Percentiles rank a stretch among this genome's conserved stretches.
These are phyloP conservation scores for Podospora sp. DNA, from an alignment of 495 filamentous ascomycete species.

Conservation along the genomic window DNA sequence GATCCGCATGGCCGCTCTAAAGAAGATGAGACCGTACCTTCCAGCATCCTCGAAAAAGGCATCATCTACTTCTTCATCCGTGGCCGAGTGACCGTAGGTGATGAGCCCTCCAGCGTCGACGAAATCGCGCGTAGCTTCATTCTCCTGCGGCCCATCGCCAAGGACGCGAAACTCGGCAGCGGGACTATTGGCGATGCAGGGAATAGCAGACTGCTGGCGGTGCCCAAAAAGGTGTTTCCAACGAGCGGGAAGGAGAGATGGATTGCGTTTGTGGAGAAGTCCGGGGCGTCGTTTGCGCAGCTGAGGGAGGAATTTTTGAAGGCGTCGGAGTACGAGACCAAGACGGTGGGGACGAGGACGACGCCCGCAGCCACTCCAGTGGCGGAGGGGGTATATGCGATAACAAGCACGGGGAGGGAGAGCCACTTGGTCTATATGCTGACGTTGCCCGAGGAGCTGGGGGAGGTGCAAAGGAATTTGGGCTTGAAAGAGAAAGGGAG, in stretches of 20 bases:
- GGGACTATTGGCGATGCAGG: slow-evolving; percentile 66
- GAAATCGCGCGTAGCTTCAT: slow-evolving; percentile 84
- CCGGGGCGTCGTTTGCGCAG: slow-evolving; percentile 64
- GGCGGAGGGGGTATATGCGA: slow-evolving; percentile 85
- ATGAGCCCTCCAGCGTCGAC: slow-evolving; percentile 66
- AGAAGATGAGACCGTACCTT: slow-evolving; percentile 49
- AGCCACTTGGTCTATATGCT: slow-evolving; percentile 82
- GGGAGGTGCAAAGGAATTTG: slow-evolving; percentile 75
- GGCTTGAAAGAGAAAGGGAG: slow-evolving; percentile 73
- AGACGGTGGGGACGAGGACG: slow-evolving; percentile 73
- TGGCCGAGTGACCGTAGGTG: slow-evolving; percentile 62
- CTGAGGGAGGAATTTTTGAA: slow-evolving; percentile 73
- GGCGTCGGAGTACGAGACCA: slow-evolving; percentile 70
- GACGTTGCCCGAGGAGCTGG: slow-evolving; percentile 71
- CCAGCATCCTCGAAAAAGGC: slow-evolving; percentile 86
- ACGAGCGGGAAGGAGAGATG: slow-evolving; percentile 71
- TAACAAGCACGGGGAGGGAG: slow-evolving; percentile 69
- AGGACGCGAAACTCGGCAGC: slow-evolving; percentile 65
- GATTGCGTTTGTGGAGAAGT: slow-evolving; percentile 84
- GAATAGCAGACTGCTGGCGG: slow-evolving; percentile 69
- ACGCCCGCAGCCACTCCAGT: slow-evolving; percentile 71
- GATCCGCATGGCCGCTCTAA: slow-evolving; percentile 25
- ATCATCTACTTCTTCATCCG: slow-evolving; percentile 94
- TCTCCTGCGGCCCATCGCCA: slow-evolving; percentile 73
- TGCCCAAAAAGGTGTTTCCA: slow-evolving; percentile 89